Base-by-base conservation (phyloP, 129 eudicot species). In the Scalesia atractyloides region DNA sequence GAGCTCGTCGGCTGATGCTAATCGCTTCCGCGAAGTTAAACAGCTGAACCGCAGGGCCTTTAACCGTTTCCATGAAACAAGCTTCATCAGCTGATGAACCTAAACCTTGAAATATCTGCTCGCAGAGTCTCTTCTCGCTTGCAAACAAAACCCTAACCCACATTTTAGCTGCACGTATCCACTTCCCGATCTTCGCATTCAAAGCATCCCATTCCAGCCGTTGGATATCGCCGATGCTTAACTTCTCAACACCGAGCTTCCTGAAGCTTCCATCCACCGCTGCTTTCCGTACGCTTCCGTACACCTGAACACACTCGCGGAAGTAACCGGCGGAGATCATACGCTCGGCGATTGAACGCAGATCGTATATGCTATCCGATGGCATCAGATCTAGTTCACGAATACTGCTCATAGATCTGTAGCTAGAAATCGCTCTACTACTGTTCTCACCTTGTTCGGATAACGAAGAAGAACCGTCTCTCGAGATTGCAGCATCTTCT, bases 1-100 rank as follows among this genome's bases (percentile, higher is more conserved):
- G 92, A 22, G 96, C 85, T 37, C 97, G 54, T 44, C 85, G 71
- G 39, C 91, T 77, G 18, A 84, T 84, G 63, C 86, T 84, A 50
- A 89, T 82, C 11, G 89, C 92, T 33, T 89, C 96, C 0, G 88
- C 92, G 37, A 89, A 89, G 70, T 84, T 86, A 34, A 89, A 80
- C 52, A 89, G 54, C 71, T 86, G 89, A 1, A 77, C 41, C 9
- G 88, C 96, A 9, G 87, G 85, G 3, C 82, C 91, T 68, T 86
- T 86, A 59, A 82, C 84, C 3, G 84, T 77, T 70, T 89, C 92
- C 82, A 82, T 59, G 56, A 89, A 89, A 64, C 87, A 86, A 24
- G 84, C 80, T 1, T 89, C 86, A 8, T 83, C 88, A 0, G 65
- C 59, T 0, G 72, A 62, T 5, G 72, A 44, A 0, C 86, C 88